Evolutionary conservation across 2,329 filamentous ascomycete species (phyloP), one percentile per base, ranked within the genome.

Genomic region (Fusarium haematococcum): DNA sequence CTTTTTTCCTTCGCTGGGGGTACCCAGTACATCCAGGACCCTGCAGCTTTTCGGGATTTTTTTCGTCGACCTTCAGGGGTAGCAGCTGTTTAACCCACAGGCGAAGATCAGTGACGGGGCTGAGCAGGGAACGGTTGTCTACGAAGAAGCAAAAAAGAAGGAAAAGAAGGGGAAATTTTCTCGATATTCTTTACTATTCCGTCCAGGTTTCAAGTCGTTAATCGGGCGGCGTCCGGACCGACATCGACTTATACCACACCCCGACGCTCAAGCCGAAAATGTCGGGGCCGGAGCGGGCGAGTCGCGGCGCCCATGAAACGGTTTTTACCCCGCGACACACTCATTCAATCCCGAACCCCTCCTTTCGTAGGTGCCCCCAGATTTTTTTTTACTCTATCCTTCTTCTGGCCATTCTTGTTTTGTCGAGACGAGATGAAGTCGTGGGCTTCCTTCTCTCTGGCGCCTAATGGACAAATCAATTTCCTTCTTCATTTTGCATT

Each of bases 321-420:
- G 66, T 57, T 63, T 68, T 61, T 69, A 66, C 72, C 72, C 71
- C 71, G 69, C 73, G 73, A 54, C 69, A 73, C 25, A 39, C 59
- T 63, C 71, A 86, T 71, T 80, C 86, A 74, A 81, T 84, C 50
- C 86, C 86, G 77, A 82, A 84, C 78, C 85, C 86, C 69, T 87
- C 86, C 62, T 89, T 89, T 79, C 88, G 88, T 89, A 83, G 82
- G 87, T 79, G 65, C 67, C 65, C 64, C 73, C 67, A 25, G 65
- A 63, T 72, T 70, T 59, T 52, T 50, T 52, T 65, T 13, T 39
- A 25, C 35, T 39, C 23, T 27, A 62, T 35, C 23, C 43, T 25
- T 16, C 8, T 50, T 35, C 20, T n/a, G 32, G 54, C 16, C 2
- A 37, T 39, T 20, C n/a, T 35, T 27, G 59, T 54, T 50, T 48